phyloP scores from a whole-genome alignment of 2,329 filamentous ascomycete species.

The Cryphonectria carpinicola region DNA sequence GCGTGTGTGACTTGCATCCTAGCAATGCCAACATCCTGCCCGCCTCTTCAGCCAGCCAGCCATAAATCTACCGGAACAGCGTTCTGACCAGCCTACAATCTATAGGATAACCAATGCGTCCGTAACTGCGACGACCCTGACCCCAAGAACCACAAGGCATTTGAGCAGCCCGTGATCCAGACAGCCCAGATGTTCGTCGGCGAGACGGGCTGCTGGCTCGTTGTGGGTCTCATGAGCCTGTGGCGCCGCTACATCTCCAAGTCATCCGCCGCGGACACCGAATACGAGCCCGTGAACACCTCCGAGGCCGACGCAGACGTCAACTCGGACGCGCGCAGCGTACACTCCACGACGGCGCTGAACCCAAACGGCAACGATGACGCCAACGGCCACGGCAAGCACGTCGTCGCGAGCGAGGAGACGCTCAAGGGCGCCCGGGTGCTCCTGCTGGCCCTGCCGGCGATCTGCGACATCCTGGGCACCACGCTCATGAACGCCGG shows the following conservation, averaged over 20 bases:
- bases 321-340: conserved; percentile 49
- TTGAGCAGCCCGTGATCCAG: conserved; percentile 95
- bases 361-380: conserved; percentile 44
- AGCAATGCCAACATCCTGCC: conserved; percentile 5
- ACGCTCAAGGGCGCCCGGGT: conserved; percentile 73
- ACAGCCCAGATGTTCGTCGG: conserved; percentile 98
- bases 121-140: conserved; percentile 78
- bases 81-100: conserved; percentile 30
- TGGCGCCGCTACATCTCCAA: conserved; percentile 61
- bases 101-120: conserved; percentile 93
- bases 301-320: conserved; percentile 51
- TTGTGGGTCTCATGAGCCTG: conserved; percentile 72
- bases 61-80: not conserved
- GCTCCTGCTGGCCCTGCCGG: conserved; percentile 78
- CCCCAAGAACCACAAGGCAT: conserved; percentile 68
- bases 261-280: conserved; percentile 47
- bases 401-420: conserved; percentile 49
- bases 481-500: conserved; percentile 98
- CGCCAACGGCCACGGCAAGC: conserved; percentile 43
- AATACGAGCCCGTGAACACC: conserved; percentile 68
- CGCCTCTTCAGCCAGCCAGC: not conserved
- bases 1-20: conserved; percentile 35
- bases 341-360: conserved; percentile 48
- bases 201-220: conserved; percentile 94
- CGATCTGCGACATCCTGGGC: conserved; percentile 90